Evolutionary conservation across 371 early-diverging fungal genomes (phyloP), one percentile per base, ranked within the genome.

Genomic region (Actinomortierella wolfii): DNA sequence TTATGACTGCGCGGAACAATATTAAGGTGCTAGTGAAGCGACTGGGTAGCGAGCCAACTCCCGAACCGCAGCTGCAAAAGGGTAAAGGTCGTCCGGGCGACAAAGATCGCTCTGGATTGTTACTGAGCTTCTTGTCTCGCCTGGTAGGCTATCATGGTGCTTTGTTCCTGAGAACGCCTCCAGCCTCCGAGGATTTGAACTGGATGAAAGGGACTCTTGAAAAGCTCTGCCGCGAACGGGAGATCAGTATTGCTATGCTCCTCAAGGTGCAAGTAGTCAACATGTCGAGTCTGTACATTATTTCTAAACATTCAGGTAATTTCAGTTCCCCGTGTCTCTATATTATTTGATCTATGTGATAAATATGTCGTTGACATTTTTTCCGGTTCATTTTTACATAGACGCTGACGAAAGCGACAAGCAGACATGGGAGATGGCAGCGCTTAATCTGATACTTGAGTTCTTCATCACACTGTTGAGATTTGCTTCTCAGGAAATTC

Each of bases 1-100:
- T 79, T 52, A 64, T 70, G 58, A 79, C 79, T 13, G 79, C 79
- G 0, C 75, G 77, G 42, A 78, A 78, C 63, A 76, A 78, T 51
- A 67, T 78, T 49, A 67, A 61, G 45, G 61, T 76, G 40, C 25
- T 78, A 59, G 67, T 76, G 25, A 64, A 64, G 49, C 62, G 65
- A 56, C 45, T 70, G 61, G 47, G 55, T 4, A 43, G 50, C 14
- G 67, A 73, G 49, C 67, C 67, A 0, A 34, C 34, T 4, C 7
- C 11, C 7, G 34, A 34, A 11, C 34, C 11, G 34, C 34, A 34
- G 34, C 34, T 6, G 11, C 64, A 68, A 13, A 75, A 61, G 21
- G 61, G 51, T 48, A 64, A 51, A 15, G 64, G 61, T 42, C 58
- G 62, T 13, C 50, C 48, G 25, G 67, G 63, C 25, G 76, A 68